Conservation (phyloP, 768 basidiomycete species). For the Auricularia sp. region DNA sequence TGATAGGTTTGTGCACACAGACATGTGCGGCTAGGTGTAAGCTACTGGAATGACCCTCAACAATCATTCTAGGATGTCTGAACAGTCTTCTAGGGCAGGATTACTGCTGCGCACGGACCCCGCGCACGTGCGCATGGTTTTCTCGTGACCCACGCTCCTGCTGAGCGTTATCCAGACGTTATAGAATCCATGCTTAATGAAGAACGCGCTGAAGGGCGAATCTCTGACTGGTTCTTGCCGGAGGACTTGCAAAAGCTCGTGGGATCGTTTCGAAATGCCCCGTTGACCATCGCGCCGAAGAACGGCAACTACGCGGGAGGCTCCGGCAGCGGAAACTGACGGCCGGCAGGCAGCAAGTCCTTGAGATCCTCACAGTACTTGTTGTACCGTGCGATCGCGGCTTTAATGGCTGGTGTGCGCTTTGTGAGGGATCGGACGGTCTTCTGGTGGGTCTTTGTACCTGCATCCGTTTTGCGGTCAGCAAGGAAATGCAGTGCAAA, state of each 20-base stretch:
- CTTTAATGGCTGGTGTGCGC: background rate
- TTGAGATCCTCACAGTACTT: background rate
- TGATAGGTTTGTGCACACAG: too few relatives aligned
- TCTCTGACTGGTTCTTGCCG: conserved; percentile 3
- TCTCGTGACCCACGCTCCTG: background rate
- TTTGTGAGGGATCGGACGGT: background rate
- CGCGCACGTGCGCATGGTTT: too few relatives aligned
- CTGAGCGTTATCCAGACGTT: background rate
- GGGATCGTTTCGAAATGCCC: conserved; percentile 22
- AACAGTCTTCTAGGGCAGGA: too few relatives aligned
- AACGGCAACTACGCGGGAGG: background rate
- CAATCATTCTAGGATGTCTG: too few relatives aligned
- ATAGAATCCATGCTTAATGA: background rate
- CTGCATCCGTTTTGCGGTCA: background rate
- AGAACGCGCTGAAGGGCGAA: background rate
- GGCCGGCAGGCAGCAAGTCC: background rate
- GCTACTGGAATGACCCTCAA: too few relatives aligned
- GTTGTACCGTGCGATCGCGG: background rate
- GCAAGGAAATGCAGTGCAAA: background rate
- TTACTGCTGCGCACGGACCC: too few relatives aligned
- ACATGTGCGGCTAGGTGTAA: too few relatives aligned
- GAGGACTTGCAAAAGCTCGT: conserved; percentile 18
- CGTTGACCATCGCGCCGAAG: conserved; percentile 20
- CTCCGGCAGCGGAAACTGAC: background rate
- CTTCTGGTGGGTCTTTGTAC: background rate